phyloP scores from a whole-genome alignment of 2,329 filamentous ascomycete species.

The Cadophora gregata region DNA sequence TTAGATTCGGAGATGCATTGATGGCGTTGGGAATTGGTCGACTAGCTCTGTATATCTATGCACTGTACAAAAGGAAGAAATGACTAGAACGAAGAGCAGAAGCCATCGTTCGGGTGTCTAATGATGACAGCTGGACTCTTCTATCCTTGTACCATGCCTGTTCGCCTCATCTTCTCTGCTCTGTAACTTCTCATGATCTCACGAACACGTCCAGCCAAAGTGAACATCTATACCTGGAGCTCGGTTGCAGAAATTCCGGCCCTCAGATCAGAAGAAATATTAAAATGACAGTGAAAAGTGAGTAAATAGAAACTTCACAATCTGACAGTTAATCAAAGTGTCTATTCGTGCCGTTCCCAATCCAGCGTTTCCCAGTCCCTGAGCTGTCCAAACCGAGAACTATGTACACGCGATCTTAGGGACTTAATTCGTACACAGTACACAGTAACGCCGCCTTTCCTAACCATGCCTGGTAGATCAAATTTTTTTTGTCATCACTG shows the following conservation, averaged over 20 bases:
- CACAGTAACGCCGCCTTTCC: constrained; percentile 28
- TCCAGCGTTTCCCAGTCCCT: constrained; percentile 7
- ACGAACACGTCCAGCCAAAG: background rate
- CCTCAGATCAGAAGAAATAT: background rate
- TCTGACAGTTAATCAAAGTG: background rate
- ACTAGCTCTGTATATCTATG: constrained; percentile 17
- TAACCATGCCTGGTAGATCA: constrained; percentile 34
- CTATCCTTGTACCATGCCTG: background rate
- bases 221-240: background rate
- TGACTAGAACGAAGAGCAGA: background rate
- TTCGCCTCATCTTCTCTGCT: background rate
- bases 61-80: constrained; percentile 17
- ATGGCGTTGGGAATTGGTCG: constrained; percentile 21
- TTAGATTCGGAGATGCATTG: background rate
- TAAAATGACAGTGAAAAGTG: no score
- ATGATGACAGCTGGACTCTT: background rate
- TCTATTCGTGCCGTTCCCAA: constrained; percentile 13
- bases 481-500: constrained; percentile 22
- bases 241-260: no score
- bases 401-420: constrained; percentile 17
- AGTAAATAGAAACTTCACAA: background rate
- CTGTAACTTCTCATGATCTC: background rate
- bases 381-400: constrained; percentile 19
- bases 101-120: background rate
- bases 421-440: constrained; percentile 10